These are phyloP conservation scores for Monotropa hypopitys DNA, from an alignment of 179 eudicot species.

Conservation along the genomic window DNA sequence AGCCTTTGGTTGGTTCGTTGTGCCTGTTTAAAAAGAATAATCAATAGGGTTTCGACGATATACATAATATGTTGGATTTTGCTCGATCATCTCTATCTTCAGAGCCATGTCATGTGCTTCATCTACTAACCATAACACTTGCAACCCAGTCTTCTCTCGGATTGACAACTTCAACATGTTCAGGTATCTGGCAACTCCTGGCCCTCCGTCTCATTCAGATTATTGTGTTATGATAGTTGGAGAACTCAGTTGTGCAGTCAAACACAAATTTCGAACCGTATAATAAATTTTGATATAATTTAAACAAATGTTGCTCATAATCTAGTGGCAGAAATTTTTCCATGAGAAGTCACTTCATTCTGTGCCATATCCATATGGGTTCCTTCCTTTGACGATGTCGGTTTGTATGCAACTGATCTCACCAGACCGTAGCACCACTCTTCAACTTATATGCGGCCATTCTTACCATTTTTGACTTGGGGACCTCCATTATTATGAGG, in stretches of 20 bases:
- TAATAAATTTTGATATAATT: not conserved
- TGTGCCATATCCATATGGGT: not conserved
- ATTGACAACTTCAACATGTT: not conserved
- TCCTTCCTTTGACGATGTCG: not conserved
- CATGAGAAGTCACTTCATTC: conserved; percentile 5
- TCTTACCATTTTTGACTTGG: not conserved
- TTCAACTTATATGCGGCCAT: not conserved
- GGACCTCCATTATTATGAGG: not conserved
- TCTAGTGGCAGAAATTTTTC: not conserved
- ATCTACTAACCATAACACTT: not conserved
- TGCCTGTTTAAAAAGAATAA: not conserved
- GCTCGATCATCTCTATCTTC: not conserved
- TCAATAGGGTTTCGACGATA: not conserved
- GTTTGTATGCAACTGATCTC: not conserved
- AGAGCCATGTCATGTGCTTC: conserved; percentile 5
- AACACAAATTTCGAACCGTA: not conserved
- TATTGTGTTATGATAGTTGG: not conserved
- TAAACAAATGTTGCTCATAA: not conserved
- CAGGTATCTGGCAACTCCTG: not conserved
- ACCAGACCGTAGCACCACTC: not conserved
- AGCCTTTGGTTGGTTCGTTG: not conserved
- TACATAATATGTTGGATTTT: not conserved
- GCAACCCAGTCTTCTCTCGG: not conserved
- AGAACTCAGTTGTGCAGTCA: not conserved
- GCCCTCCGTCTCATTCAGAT: not conserved